Percentiles rank a stretch among this genome's conserved stretches.
These are phyloP conservation scores for Pseudonitzschia multiseries DNA, from an alignment of 108 stramenopile genomes.

Conservation along the genomic window DNA sequence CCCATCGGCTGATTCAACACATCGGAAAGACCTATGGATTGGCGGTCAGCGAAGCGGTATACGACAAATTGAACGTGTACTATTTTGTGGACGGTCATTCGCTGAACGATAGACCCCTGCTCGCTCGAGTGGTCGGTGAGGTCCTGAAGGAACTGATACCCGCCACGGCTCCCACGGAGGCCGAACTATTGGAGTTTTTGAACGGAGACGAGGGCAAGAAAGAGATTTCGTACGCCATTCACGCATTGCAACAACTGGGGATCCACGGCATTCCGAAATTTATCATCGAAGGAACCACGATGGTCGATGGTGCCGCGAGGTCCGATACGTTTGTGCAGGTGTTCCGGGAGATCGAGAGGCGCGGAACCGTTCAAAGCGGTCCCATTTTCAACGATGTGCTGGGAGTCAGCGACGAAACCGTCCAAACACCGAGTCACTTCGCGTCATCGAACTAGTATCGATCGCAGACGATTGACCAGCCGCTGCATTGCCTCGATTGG, in stretches of 20 bases:
- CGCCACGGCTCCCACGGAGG: slow-evolving; percentile 15
- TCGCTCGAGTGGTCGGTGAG: slow-evolving; percentile 55
- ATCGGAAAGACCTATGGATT: slow-evolving; percentile 77
- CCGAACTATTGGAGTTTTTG: slow-evolving; percentile 63
- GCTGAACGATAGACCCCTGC: slow-evolving; percentile 58
- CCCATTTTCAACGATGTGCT: slow-evolving; percentile 75
- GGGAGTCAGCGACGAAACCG: slow-evolving; percentile 49
- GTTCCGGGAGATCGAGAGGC: slow-evolving; percentile 70
- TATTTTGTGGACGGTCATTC: slow-evolving; percentile 69
- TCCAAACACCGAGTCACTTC: slow-evolving; percentile 56
- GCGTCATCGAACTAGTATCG: background rate
- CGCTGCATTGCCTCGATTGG: background rate
- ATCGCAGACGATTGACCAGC: background rate
- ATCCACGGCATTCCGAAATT: slow-evolving; percentile 85
- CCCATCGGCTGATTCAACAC: slow-evolving; percentile 81
- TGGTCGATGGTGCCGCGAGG: slow-evolving; percentile 77
- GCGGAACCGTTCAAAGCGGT: slow-evolving; percentile 50
- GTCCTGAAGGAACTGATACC: slow-evolving; percentile 35
- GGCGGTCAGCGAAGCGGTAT: slow-evolving; percentile 65
- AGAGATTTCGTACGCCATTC: slow-evolving; percentile 65
- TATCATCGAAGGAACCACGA: slow-evolving; percentile 70
- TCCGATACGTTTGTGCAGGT: slow-evolving; percentile 58
- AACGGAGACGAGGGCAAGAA: slow-evolving; percentile 59
- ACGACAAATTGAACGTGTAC: slow-evolving; percentile 77
- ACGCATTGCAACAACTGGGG: slow-evolving; percentile 52